Conservation (phyloP, 2,329 filamentous ascomycete genomes). For the Calycina herbarum region DNA sequence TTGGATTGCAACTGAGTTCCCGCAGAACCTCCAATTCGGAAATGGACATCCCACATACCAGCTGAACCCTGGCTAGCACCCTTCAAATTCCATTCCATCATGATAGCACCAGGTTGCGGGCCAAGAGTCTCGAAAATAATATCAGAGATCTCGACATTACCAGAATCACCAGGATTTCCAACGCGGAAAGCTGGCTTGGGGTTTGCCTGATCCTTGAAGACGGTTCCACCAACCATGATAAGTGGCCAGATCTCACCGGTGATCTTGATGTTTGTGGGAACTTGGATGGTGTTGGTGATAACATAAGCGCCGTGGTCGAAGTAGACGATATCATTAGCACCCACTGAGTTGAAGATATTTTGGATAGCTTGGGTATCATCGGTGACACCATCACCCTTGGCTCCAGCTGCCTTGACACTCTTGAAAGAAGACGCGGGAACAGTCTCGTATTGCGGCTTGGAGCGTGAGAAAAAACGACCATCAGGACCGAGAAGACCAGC, state of each 20-base stretch:
- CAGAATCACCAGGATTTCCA: slow-evolving; percentile 73
- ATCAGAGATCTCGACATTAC: slow-evolving; percentile 84
- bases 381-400: slow-evolving; percentile 77
- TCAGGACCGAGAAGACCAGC: slow-evolving; percentile 58
- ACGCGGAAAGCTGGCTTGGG: slow-evolving; percentile 85
- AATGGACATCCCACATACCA: slow-evolving; percentile 94
- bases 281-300: slow-evolving; percentile 66
- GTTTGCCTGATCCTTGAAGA: slow-evolving; percentile 73
- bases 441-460: slow-evolving; percentile 84
- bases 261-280: slow-evolving; percentile 81
- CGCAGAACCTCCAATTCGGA: slow-evolving; percentile 83
- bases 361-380: slow-evolving; percentile 89
- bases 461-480: slow-evolving; percentile 76
- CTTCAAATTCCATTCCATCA: slow-evolving; percentile 88
- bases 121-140: slow-evolving; percentile 80
- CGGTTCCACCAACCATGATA: slow-evolving; percentile 76
- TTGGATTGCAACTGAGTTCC: slow-evolving; percentile 77
- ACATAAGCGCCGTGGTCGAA: slow-evolving; percentile 70
- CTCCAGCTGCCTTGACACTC: slow-evolving; percentile 79
- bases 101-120: slow-evolving; percentile 79
- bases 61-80: slow-evolving; percentile 65
- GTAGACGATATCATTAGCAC: slow-evolving; percentile 65
- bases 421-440: slow-evolving; percentile 70
- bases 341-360: slow-evolving; percentile 67
- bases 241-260: slow-evolving; percentile 90